phyloP scores from a whole-genome alignment of 225 moss, liverwort and hornwort species.

The Polytrichum commune region DNA sequence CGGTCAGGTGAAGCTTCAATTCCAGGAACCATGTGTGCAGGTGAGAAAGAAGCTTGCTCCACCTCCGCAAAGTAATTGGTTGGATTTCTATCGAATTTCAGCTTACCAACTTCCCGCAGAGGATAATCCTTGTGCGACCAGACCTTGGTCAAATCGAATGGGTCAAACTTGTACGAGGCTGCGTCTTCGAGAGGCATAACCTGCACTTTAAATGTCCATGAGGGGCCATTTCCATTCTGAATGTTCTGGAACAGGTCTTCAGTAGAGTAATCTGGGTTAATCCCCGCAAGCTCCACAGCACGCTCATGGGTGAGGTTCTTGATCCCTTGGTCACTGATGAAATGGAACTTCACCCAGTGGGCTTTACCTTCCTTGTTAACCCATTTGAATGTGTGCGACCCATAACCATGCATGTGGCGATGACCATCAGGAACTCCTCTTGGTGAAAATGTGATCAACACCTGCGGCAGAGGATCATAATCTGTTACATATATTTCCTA shows the following conservation, averaged over 20 bases:
- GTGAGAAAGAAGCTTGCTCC: slow-evolving; percentile 80
- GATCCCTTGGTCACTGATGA: slow-evolving; percentile 48
- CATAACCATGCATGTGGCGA: slow-evolving; percentile 91
- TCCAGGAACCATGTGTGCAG: slow-evolving; percentile 85
- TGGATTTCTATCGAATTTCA: slow-evolving; percentile 56
- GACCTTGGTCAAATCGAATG: slow-evolving; percentile 80
- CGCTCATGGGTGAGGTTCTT: slow-evolving; percentile 73
- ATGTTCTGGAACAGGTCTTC: slow-evolving; percentile 81
- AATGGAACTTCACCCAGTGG: slow-evolving; percentile 63
- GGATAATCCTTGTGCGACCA: slow-evolving; percentile 85
- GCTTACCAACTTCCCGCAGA: slow-evolving; percentile 76
- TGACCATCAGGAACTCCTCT: slow-evolving; percentile 77
- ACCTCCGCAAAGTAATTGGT: slow-evolving; percentile 86
- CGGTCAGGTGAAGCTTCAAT: slow-evolving; percentile 89
- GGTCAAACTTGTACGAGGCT: slow-evolving; percentile 48
- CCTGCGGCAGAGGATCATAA: slow-evolving; percentile 25
- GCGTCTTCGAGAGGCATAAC: slow-evolving; percentile 92
- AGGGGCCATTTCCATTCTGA: slow-evolving; percentile 69
- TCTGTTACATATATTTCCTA: too few species aligned
- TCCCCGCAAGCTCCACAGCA: slow-evolving; percentile 64
- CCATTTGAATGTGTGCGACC: slow-evolving; percentile 86
- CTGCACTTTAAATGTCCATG: slow-evolving; percentile 87
- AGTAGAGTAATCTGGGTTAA: slow-evolving; percentile 78
- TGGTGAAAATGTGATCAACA: slow-evolving; percentile 85
- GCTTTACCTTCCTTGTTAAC: slow-evolving; percentile 75